These are phyloP conservation scores for Lodderomyces metapsilosis DNA, from an alignment of 1,139 yeast species.

Conservation along the genomic window DNA sequence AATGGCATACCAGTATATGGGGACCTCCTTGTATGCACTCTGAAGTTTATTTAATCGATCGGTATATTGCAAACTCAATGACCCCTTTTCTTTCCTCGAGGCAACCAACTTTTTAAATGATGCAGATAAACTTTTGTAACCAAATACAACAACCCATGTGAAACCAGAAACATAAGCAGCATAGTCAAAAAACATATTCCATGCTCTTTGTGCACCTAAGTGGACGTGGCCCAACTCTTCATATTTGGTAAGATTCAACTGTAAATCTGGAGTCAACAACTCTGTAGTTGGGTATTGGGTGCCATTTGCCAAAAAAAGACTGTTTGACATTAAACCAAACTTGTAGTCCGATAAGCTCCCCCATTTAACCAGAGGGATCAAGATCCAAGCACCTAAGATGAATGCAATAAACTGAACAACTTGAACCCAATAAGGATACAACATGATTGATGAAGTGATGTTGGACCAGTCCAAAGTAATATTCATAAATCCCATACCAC, in stretches of 20 bases:
- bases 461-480: slow-evolving; percentile 48
- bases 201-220: slow-evolving; percentile 46
- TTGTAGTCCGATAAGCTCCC: slow-evolving; percentile 24
- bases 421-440: slow-evolving; percentile 48
- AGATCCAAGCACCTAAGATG: slow-evolving; percentile 40
- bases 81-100: slow-evolving; percentile 8
- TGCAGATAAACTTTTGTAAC: slow-evolving; percentile 22
- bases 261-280: slow-evolving; percentile 32
- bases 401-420: slow-evolving; percentile 43
- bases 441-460: slow-evolving; percentile 43
- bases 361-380: slow-evolving; percentile 43
- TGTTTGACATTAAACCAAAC: slow-evolving; percentile 43
- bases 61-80: slow-evolving; percentile 18
- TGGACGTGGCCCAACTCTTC: slow-evolving; percentile 36
- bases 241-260: slow-evolving; percentile 40
- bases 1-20: slow-evolving; percentile 38
- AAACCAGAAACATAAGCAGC: slow-evolving; percentile 51
- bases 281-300: slow-evolving; percentile 35
- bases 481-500: slow-evolving; percentile 46
- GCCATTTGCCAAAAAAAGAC: slow-evolving; percentile 34
- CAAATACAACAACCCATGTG: slow-evolving; percentile 45
- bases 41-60: slow-evolving; percentile 45
- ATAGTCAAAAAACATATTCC: slow-evolving; percentile 53
- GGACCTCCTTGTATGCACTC: slow-evolving; percentile 39
- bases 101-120: slow-evolving; percentile 17